Evolutionary conservation across 345 rosid species (phyloP).

Genomic region (Gynandropsis gynandra): DNA sequence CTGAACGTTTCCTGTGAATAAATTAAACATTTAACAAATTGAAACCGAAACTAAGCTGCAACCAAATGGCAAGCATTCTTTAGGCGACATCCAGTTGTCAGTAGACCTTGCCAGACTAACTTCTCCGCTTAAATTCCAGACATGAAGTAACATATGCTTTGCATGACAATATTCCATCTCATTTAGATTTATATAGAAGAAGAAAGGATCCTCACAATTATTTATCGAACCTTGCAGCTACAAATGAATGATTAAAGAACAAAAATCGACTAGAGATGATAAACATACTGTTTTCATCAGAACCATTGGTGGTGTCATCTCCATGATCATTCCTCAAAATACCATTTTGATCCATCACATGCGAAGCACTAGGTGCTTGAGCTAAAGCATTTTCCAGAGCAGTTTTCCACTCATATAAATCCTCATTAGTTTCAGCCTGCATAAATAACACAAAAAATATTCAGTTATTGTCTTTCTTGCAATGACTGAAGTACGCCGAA

Average conservation of each 20-base stretch:
- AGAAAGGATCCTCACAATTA: conserved; percentile 2
- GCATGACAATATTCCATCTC: conserved; percentile 8
- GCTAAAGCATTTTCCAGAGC: conserved; percentile 88
- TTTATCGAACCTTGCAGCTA: background rate
- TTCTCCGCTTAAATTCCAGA: conserved; percentile 11
- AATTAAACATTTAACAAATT: conserved; percentile 5
- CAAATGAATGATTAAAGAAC: background rate
- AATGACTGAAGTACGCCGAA: background rate
- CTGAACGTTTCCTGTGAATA: conserved; percentile 52
- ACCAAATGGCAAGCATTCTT: background rate
- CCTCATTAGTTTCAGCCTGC: conserved; percentile 87
- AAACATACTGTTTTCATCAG: conserved; percentile 32
- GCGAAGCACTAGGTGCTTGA: conserved; percentile 77
- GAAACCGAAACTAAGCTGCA: conserved; percentile 16
- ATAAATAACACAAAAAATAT: conserved; percentile 13
- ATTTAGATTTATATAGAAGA: background rate
- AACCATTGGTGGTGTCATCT: conserved; percentile 39
- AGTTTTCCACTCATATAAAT: conserved; percentile 81
- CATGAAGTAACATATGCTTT: conserved; percentile 3
- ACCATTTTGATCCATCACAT: conserved; percentile 76
- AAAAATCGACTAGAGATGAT: conserved; percentile 2
- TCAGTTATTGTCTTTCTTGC: conserved; percentile 5
- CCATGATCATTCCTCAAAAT: conserved; percentile 58
- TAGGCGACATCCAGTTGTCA: conserved; percentile 8
- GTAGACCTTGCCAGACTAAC: conserved; percentile 13